Evolutionary conservation across 106 monocot genomes (phyloP).

Genomic region (Platanthera guangdongensis): DNA sequence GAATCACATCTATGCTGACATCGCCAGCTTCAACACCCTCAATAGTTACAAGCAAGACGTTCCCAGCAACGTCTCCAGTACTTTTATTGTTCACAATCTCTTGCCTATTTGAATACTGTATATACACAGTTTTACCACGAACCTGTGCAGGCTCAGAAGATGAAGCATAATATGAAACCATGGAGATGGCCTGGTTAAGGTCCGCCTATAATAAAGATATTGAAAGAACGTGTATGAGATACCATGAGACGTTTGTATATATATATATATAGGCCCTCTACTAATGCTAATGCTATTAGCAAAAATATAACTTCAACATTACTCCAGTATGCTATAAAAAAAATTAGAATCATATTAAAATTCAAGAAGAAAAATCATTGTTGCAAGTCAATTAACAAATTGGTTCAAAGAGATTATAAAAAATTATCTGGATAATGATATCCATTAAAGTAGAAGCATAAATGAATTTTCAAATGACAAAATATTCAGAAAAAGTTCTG

Average conservation of each 20-base stretch:
- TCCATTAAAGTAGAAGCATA: not conserved
- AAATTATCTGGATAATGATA: not conserved
- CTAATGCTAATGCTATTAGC: no score
- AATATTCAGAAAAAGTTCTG: not conserved
- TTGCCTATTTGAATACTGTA: constrained; percentile 70
- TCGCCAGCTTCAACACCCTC: constrained; percentile 77
- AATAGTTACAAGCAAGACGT: constrained; percentile 71
- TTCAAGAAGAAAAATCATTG: not conserved
- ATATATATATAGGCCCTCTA: not conserved
- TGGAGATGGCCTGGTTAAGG: constrained; percentile 67
- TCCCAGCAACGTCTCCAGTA: constrained; percentile 56
- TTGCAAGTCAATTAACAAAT: not conserved
- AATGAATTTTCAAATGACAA: not conserved
- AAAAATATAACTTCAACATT: not conserved
- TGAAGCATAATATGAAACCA: constrained; percentile 74
- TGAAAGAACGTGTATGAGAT: not conserved
- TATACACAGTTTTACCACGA: constrained; percentile 74
- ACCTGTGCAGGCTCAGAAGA: constrained; percentile 68
- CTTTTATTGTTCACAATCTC: constrained; percentile 76
- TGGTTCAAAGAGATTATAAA: not conserved
- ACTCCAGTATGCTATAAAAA: not conserved
- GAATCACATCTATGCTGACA: constrained; percentile 81
- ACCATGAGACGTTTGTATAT: not conserved
- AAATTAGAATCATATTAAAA: not conserved
- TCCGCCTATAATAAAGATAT: constrained; percentile 28